Evolutionary conservation across 2,329 filamentous ascomycete species (phyloP), one percentile per base, ranked within the genome.

Genomic region (Diplocarpon mali): DNA sequence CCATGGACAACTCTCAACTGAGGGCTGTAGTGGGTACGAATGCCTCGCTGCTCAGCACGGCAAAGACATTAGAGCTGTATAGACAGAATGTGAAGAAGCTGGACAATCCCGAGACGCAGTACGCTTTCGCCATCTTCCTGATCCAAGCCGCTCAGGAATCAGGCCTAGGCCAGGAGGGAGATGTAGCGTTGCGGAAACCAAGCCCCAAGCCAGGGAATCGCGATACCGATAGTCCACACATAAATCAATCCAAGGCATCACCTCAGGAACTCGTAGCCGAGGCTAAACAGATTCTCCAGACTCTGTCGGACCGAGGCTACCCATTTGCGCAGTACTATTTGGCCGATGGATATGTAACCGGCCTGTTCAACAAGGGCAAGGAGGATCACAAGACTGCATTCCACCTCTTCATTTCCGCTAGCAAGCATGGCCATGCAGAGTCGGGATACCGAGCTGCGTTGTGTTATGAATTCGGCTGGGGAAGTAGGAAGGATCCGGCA

Each of bases 391-490:
- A 89, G 60, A 81, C 85, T 34, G 89, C 92, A 0, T 96, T 96
- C 60, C 84, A 87, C 8, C 77, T 96, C 27, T 98, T 98, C 61
- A 75, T 95, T 31, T 78, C 92, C 13, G 92, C 92, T 8, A 90
- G 86, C 58, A 98, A 96, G 67, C 92, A 95, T 66, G 92, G 92
- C 28, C 92, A 98, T 64, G 88, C 92, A 38, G 92, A 98, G 68
- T 92, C 92, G 45, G 89, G 83, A 30, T 98, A 95, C 65, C 84
- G 92, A 44, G 83, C 90, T 42, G 92, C 85, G 13, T 72, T 98
- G 45, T 95, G 89, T 68, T 96, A 96, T 67, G 92, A 98, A 64
- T 96, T 95, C 65, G 92, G 89, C 50, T 98, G 92, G 92, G 92
- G 92, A 34, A 93, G 83, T 58, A 80, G 87, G 46, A 87, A 87